Conservation (phyloP, 2,329 filamentous ascomycete species). For the Phialophora verrucosa region DNA sequence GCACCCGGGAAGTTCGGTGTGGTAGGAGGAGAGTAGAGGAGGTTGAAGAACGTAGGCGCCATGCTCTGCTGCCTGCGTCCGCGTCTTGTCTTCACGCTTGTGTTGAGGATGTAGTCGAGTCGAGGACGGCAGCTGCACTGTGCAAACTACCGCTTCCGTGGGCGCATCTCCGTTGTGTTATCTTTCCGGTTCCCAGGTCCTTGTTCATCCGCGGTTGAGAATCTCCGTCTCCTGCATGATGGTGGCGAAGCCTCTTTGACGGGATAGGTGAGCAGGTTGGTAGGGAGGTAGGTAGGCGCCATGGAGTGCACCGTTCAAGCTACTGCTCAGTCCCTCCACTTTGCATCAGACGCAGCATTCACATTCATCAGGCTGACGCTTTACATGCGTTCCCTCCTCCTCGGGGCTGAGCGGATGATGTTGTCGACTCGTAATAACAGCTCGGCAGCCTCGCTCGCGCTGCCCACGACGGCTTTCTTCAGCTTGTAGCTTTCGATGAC, state of each 20-base stretch:
- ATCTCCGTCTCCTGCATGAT: too few species aligned
- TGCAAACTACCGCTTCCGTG: background rate
- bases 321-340: background rate
- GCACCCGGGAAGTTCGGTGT: background rate
- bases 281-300: too few species aligned
- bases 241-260: too few species aligned
- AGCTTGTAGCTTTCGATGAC: conserved; percentile 99
- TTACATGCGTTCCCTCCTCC: conserved; percentile 78
- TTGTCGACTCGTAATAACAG: conserved; percentile 93
- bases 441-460: conserved; percentile 95
- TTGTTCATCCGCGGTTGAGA: too few species aligned
- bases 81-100: background rate
- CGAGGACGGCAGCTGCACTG: background rate
- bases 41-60: background rate
- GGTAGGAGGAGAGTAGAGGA: background rate
- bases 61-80: background rate
- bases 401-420: conserved; percentile 91
- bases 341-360: background rate
- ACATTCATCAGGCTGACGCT: background rate
- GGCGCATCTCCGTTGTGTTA: too few species aligned
- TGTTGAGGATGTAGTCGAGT: background rate
- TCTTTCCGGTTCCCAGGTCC: background rate
- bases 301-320: too few species aligned
- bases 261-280: too few species aligned
- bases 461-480: conserved; percentile 96